phyloP scores from a whole-genome alignment of 2,329 filamentous ascomycete species.

The Fusarium camptoceras region DNA sequence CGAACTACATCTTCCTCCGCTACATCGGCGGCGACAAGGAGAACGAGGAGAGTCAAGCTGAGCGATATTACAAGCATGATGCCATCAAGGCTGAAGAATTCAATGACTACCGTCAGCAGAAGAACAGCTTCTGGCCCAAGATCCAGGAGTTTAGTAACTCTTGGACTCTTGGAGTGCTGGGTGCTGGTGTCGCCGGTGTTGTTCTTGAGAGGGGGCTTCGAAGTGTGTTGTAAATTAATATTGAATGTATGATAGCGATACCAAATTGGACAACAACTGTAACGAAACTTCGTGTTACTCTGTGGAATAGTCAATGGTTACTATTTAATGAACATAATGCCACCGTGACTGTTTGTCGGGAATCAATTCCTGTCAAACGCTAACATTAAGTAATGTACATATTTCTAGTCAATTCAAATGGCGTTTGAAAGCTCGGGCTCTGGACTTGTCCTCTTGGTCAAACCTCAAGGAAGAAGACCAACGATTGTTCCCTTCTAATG shows the following conservation, averaged over 20 bases:
- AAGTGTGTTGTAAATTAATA: background rate
- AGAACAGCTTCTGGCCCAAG: slow-evolving; percentile 31
- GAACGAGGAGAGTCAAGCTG: slow-evolving; percentile 12
- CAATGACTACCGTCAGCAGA: background rate
- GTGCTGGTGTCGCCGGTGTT: background rate
- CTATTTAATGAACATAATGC: too few relatives aligned
- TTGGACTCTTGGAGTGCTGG: slow-evolving; percentile 9
- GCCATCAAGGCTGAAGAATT: background rate
- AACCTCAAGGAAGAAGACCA: too few relatives aligned
- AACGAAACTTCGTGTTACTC: too few relatives aligned
- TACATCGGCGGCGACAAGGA: slow-evolving; percentile 13
- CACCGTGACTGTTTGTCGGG: too few relatives aligned
- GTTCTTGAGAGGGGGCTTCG: slow-evolving; percentile 7
- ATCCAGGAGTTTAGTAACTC: background rate
- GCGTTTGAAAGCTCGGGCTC: too few relatives aligned
- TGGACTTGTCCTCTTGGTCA: too few relatives aligned
- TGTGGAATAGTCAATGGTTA: too few relatives aligned
- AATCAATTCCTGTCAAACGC: too few relatives aligned
- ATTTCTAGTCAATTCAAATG: too few relatives aligned
- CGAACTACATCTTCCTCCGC: slow-evolving; percentile 22
- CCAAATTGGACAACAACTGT: background rate
- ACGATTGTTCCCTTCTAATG: too few relatives aligned
- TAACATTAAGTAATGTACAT: too few relatives aligned
- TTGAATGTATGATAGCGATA: background rate
- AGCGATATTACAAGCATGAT: slow-evolving; percentile 13